phyloP scores from a whole-genome alignment of 2,329 filamentous ascomycete species.

The Diplocarpon mali region DNA sequence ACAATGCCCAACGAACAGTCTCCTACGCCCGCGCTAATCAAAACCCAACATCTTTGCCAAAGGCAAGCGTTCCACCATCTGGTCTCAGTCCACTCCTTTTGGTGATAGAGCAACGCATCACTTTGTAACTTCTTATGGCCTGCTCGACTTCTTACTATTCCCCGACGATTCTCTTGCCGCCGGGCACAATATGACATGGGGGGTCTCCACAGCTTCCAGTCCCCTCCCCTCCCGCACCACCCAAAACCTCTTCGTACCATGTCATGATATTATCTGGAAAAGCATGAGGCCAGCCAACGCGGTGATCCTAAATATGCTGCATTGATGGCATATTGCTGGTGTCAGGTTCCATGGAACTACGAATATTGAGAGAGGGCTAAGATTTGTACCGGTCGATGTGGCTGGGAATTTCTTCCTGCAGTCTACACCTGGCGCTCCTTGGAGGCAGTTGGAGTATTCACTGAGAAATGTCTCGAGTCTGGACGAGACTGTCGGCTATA shows the following conservation, averaged over 20 bases:
- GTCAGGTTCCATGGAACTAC: too few species aligned
- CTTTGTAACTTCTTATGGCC: slow-evolving; percentile 49
- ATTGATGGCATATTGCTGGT: too few species aligned
- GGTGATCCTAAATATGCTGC: too few species aligned
- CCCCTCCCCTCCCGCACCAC: not conserved
- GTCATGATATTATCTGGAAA: not conserved
- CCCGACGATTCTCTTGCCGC: slow-evolving; percentile 28
- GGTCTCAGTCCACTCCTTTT: slow-evolving; percentile 41
- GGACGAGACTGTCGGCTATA: too few species aligned
- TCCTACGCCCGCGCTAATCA: slow-evolving; percentile 42
- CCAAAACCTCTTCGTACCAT: not conserved
- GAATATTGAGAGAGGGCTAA: too few species aligned
- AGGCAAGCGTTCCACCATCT: slow-evolving; percentile 37
- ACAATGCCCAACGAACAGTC: slow-evolving; percentile 42
- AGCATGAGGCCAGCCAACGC: too few species aligned
- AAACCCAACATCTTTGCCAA: slow-evolving; percentile 33
- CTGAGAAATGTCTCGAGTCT: too few species aligned
- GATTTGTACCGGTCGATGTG: too few species aligned
- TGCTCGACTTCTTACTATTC: not conserved
- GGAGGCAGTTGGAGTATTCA: too few species aligned
- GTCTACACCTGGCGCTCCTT: too few species aligned
- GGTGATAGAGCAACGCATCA: slow-evolving; percentile 51
- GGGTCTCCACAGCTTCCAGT: slow-evolving; percentile 13
- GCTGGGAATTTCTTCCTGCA: too few species aligned
- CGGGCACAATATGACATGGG: slow-evolving; percentile 62